Evolutionary conservation across 208 protist species (phyloP), one percentile per base, ranked within the genome.

Genomic region (Ichthyophonus hoferi): DNA sequence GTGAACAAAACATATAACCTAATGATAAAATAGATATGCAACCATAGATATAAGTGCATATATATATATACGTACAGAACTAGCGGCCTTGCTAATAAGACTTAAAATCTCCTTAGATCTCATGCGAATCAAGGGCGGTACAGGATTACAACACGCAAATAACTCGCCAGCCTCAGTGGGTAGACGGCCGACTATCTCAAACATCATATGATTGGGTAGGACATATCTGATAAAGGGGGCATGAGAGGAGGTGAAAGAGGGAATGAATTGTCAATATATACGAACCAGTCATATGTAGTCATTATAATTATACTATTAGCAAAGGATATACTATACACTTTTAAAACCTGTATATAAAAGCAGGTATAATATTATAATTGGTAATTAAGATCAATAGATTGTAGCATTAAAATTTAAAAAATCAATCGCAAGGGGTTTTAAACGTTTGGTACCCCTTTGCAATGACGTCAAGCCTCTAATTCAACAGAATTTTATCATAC

Each of bases 161-260:
- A 95, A 35, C 31, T 87, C 88, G 1, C 40, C 2, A 1, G 89
- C 41, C 0, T 85, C n/a, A 0, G 42, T 91, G 3, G 94, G 95
- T 40, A 83, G 39, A n/a, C 87, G 35, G 79, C 93, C 67, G 2
- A 93, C 93, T 0, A 96, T 91, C 0, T 40, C 1, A 0, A 93
- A 78, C 17, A 96, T 89, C 84, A 94, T 90, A 79, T 92, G 87
- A 79, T 95, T 93, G 1, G 94, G 93, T 7, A 96, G 77, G 12
- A 97, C 91, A 50, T 94, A 95, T 35, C 88, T n/a, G 7, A 87
- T 33, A 42, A 1, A 38, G 35, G 7, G 7, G 24, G 40, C n/a
- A n/a, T n/a, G n/a, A n/a, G n/a, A n/a, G n/a, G n/a, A n/a, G n/a
- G n/a, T n/a, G n/a, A n/a, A n/a, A n/a, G n/a, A n/a, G n/a, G n/a